Evolutionary conservation across 352 stramenopile species (phyloP).

Genomic region (Pythium periplocum): DNA sequence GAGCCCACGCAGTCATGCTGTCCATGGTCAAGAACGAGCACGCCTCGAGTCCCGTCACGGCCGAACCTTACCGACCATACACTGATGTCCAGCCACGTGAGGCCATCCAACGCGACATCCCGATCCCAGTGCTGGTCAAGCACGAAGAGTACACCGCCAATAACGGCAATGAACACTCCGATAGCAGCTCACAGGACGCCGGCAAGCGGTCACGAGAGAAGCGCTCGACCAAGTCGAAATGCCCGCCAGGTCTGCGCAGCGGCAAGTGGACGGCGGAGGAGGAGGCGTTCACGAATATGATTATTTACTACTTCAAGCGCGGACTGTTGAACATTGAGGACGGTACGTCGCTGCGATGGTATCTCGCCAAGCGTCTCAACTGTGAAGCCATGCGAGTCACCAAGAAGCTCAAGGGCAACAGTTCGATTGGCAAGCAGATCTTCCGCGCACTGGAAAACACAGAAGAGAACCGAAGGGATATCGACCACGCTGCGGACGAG

Average conservation of each 20-base stretch:
- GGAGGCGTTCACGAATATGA: conserved; percentile 76
- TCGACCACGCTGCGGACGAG: conserved; percentile 46
- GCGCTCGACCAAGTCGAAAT: conserved; percentile 86
- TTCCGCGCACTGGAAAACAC: conserved; percentile 74
- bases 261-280: conserved; percentile 85
- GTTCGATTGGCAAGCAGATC: conserved; percentile 86
- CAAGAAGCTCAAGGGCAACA: conserved; percentile 88
- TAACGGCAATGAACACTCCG: conserved; percentile 19
- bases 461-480: conserved; percentile 44
- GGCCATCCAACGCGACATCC: conserved; percentile 13
- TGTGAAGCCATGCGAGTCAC: conserved; percentile 87
- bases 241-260: conserved; percentile 65
- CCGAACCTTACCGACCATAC: neutral
- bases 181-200: conserved; percentile 1
- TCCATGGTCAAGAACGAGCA: conserved; percentile 49
- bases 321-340: conserved; percentile 75
- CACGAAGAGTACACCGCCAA: conserved; percentile 17
- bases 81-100: conserved; percentile 5
- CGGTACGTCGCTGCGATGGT: conserved; percentile 81
- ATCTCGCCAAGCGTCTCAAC: conserved; percentile 78
- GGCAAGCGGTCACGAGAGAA: conserved; percentile 36
- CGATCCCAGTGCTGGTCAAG: conserved; percentile 18
- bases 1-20: conserved; percentile 28
- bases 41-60: conserved; percentile 1
- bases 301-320: conserved; percentile 85